phyloP scores from a whole-genome alignment of 2,329 filamentous ascomycete species.

The Verticillium nonalfalfae region DNA sequence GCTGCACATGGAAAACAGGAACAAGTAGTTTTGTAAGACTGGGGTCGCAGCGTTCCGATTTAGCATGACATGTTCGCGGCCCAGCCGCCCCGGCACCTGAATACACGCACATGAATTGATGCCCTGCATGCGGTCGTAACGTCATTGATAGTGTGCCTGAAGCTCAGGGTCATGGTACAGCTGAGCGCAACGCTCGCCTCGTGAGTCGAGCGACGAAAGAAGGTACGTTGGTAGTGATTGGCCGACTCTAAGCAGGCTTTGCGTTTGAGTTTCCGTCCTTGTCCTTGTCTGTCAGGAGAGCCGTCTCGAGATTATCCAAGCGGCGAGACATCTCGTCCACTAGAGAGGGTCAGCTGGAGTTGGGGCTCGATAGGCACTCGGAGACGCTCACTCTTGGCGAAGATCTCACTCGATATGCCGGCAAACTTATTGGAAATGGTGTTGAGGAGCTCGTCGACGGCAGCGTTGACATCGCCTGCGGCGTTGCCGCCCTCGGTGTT shows the following conservation, averaged over 20 bases:
- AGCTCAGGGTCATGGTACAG: background rate
- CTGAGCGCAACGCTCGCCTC: background rate
- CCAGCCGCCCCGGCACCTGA: background rate
- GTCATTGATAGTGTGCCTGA: background rate
- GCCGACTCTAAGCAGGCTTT: background rate
- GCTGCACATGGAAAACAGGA: background rate
- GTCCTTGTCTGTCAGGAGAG: constrained; percentile 53
- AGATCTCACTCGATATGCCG: constrained; percentile 77
- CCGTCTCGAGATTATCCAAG: constrained; percentile 75
- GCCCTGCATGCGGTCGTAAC: background rate
- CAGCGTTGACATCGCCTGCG: constrained; percentile 61
- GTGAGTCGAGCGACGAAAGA: too few species aligned
- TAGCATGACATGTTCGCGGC: background rate
- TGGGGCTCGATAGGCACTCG: background rate
- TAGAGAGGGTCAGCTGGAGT: constrained; percentile 25
- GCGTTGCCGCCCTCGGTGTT: constrained; percentile 37
- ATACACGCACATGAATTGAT: background rate
- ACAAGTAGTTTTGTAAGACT: background rate
- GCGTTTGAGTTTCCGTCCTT: constrained; percentile 19
- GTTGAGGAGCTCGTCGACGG: constrained; percentile 82
- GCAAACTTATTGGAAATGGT: constrained; percentile 82
- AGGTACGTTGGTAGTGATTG: background rate
- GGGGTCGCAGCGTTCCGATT: background rate
- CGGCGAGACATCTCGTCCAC: constrained; percentile 93
- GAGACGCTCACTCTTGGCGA: constrained; percentile 70